phyloP scores from a whole-genome alignment of 371 early-diverging fungal genomes.

The Rhizopus delemar region DNA sequence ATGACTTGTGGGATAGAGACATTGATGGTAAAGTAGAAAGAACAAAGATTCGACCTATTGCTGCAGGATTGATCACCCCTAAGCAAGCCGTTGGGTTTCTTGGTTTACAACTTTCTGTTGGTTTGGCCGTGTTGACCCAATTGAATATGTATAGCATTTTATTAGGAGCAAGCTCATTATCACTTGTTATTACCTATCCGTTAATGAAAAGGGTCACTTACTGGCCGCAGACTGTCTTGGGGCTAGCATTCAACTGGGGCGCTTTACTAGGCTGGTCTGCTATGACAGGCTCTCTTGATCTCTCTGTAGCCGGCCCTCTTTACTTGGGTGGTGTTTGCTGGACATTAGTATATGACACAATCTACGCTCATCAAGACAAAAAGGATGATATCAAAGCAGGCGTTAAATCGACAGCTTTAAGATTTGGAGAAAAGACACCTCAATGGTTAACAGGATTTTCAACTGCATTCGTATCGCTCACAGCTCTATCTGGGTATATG shows the following conservation, averaged over 20 bases:
- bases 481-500: slow-evolving; percentile 77
- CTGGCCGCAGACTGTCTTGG: slow-evolving; percentile 92
- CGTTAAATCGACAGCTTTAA: slow-evolving; percentile 90
- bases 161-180: slow-evolving; percentile 81
- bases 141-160: slow-evolving; percentile 77
- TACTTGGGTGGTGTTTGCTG: slow-evolving; percentile 88
- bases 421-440: slow-evolving; percentile 78
- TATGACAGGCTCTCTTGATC: slow-evolving; percentile 74
- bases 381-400: slow-evolving; percentile 83
- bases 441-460: slow-evolving; percentile 77
- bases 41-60: slow-evolving; percentile 84
- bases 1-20: slow-evolving; percentile 94
- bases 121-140: slow-evolving; percentile 77
- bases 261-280: slow-evolving; percentile 92
- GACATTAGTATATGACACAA: slow-evolving; percentile 96
- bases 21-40: slow-evolving; percentile 87
- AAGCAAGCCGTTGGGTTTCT: slow-evolving; percentile 78
- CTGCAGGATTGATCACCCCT: slow-evolving; percentile 74
- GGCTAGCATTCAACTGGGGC: slow-evolving; percentile 95
- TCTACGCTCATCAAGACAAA: slow-evolving; percentile 96
- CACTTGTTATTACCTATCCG: slow-evolving; percentile 85
- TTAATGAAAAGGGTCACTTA: slow-evolving; percentile 94
- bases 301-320: slow-evolving; percentile 75
- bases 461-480: slow-evolving; percentile 61
- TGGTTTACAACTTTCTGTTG: slow-evolving; percentile 77